Base-by-base conservation (phyloP, 2,329 filamentous ascomycete genomes). In the Dactylonectria macrodidyma region DNA sequence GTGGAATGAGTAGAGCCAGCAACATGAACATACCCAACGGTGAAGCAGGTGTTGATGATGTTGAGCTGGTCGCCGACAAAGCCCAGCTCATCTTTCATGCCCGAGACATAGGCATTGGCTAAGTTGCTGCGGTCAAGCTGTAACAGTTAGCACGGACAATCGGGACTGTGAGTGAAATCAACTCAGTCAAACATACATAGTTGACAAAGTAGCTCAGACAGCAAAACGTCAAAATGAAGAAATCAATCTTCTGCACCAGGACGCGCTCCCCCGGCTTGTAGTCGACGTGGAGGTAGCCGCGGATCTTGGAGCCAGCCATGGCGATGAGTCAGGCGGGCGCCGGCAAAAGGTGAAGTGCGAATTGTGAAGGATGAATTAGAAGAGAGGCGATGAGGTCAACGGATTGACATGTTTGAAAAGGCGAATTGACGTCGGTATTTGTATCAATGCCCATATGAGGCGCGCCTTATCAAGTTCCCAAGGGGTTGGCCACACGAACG, bases 151-250 rank as follows among this genome's bases (percentile, higher is more conserved):
- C 26, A 11, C 14, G 6, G 24, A 8, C 2, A n/a, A 3, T 7
- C 7, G 3, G n/a, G 3, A 0, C 19, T 1, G 19, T 8, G 12
- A 11, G 1, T 38, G 12, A 5, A 2, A 10, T 44, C 30, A 7
- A n/a, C 5, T 3, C 11, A 12, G 7, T 50, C 16, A 2, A 11
- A 69, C 84, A 41, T 72, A 86, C 85, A 69, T 88, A 88, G 73
- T 88, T 88, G 71, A 86, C 80, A 62, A 88, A 85, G 73, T 88
- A 89, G 71, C 83, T 86, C 57, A 91, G 74, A 73, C 89, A 91
- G 77, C 89, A 91, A 73, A 91, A 91, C 0, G 87, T 89, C 51
- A 91, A 77, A 71, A 91, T 90, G 79, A 90, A 91, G 73, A 90
- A 90, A 75, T 91, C 89, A 55, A 90, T 87, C 79, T 89, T 90